Evolutionary conservation across 306 rosid species (phyloP).

Genomic region (Begonia loranthoides): DNA sequence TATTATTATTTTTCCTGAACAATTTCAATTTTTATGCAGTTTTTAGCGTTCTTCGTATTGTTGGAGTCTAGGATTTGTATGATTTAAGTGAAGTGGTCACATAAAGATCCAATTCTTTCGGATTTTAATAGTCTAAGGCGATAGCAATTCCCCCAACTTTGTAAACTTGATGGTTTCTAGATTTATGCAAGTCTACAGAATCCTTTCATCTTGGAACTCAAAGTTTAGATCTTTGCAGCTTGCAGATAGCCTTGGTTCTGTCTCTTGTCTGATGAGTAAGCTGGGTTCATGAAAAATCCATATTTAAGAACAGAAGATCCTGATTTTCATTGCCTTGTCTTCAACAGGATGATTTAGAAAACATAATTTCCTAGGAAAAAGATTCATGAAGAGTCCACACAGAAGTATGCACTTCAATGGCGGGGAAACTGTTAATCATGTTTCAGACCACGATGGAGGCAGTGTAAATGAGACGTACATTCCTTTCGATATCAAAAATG

Average conservation of each 20-base stretch:
- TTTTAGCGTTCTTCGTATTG: too few relatives aligned
- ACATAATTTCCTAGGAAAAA: constrained; percentile 19
- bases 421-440: constrained; percentile 35
- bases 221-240: constrained; percentile 31
- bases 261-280: constrained; percentile 51
- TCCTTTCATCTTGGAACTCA: constrained; percentile 16
- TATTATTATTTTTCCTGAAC: too few relatives aligned
- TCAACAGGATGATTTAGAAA: constrained; percentile 28
- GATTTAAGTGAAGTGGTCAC: too few relatives aligned
- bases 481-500: constrained; percentile 56
- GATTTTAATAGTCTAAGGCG: too few relatives aligned
- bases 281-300: constrained; percentile 20
- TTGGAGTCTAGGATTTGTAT: too few relatives aligned
- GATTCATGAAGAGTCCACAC: constrained; percentile 22
- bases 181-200: too few relatives aligned
- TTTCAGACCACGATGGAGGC: constrained; percentile 25
- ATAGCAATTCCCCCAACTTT: too few relatives aligned
- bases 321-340: constrained; percentile 45
- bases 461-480: constrained; percentile 36
- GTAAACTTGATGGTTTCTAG: too few relatives aligned
- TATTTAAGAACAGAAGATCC: constrained; percentile 32
- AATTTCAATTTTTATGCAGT: too few relatives aligned
- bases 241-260: constrained; percentile 63
- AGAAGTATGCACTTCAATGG: constrained; percentile 31
- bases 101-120: too few relatives aligned